A percentile compares a stretch with the other conserved stretches of the same genome.
Evolutionary conservation across 257 asterid species (phyloP).

Genomic region (Salvia hispanica): DNA sequence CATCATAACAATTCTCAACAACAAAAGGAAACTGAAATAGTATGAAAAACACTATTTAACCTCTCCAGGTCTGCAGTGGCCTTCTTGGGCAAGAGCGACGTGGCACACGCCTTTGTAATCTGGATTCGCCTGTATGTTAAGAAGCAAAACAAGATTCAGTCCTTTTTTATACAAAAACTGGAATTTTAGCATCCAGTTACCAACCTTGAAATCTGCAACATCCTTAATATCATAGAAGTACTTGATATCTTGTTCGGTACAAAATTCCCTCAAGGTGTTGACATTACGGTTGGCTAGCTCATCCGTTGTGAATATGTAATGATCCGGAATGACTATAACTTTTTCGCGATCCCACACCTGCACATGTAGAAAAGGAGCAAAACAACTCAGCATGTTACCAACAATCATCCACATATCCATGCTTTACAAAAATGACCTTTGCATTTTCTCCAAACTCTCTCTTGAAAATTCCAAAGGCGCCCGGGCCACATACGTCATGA

Average conservation of each 20-base stretch:
- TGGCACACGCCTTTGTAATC: conserved; percentile 99
- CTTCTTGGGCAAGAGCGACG: conserved; percentile 97
- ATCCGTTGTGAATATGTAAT: conserved; percentile 90
- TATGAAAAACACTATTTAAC: neutral
- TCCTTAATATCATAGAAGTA: conserved; percentile 93
- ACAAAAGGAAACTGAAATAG: neutral
- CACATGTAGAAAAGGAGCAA: too few species aligned
- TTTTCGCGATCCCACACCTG: conserved; percentile 98
- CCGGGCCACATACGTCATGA: conserved; percentile 91
- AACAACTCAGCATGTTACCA: too few species aligned
- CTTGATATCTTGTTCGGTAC: conserved; percentile 83
- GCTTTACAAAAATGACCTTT: conserved; percentile 50
- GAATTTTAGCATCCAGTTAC: conserved; percentile 1
- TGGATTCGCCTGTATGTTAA: conserved; percentile 73
- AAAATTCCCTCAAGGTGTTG: conserved; percentile 91
- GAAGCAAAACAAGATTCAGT: conserved; percentile 5
- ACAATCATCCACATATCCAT: too few species aligned
- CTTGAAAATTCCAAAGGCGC: conserved; percentile 76
- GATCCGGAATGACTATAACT: conserved; percentile 87
- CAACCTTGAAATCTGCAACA: conserved; percentile 83
- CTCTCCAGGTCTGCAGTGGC: conserved; percentile 89
- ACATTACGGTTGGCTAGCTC: conserved; percentile 95
- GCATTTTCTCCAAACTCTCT: conserved; percentile 84
- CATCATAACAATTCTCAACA: too few species aligned
- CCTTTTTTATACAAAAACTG: neutral